Evolutionary conservation across 805 yeast genomes (phyloP).

Genomic region (Candida nonsorbophila): DNA sequence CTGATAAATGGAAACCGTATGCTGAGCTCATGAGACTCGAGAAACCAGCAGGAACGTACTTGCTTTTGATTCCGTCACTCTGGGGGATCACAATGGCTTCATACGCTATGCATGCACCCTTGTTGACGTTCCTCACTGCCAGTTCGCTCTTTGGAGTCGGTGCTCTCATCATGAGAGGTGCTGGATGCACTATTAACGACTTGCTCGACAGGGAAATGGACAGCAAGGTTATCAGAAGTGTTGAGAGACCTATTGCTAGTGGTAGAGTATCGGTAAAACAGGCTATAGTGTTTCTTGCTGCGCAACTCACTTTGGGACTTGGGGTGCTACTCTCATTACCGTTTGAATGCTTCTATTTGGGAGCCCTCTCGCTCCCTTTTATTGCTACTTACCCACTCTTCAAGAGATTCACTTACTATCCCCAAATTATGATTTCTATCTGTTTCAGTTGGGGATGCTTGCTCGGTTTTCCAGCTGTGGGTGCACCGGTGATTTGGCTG

Average conservation of each 20-base stretch:
- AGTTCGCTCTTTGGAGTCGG: slow-evolving; percentile 76
- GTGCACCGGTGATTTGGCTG: slow-evolving; percentile 63
- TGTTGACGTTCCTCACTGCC: slow-evolving; percentile 55
- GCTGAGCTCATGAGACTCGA: slow-evolving; percentile 90
- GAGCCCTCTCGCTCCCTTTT: slow-evolving; percentile 72
- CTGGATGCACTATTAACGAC: slow-evolving; percentile 96
- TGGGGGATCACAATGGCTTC: slow-evolving; percentile 96
- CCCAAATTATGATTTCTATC: slow-evolving; percentile 75
- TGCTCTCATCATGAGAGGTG: slow-evolving; percentile 89
- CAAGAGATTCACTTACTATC: slow-evolving; percentile 92
- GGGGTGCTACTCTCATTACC: slow-evolving; percentile 72
- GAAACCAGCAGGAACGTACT: slow-evolving; percentile 92
- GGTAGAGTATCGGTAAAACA: slow-evolving; percentile 68
- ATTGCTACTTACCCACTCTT: slow-evolving; percentile 88
- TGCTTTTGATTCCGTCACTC: slow-evolving; percentile 76
- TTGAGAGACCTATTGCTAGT: slow-evolving; percentile 88
- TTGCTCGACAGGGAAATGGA: slow-evolving; percentile 80
- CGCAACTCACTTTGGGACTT: slow-evolving; percentile 70
- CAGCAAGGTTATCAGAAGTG: slow-evolving; percentile 79
- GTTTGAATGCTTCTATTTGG: slow-evolving; percentile 72
- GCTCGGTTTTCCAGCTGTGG: slow-evolving; percentile 95
- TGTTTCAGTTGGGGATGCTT: slow-evolving; percentile 95
- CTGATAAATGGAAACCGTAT: slow-evolving; percentile 75
- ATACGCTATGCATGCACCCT: slow-evolving; percentile 62
- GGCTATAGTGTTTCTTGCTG: slow-evolving; percentile 67